These are phyloP conservation scores for Coemansia sp. DNA, from an alignment of 371 early-diverging fungal genomes.

Conservation along the genomic window DNA sequence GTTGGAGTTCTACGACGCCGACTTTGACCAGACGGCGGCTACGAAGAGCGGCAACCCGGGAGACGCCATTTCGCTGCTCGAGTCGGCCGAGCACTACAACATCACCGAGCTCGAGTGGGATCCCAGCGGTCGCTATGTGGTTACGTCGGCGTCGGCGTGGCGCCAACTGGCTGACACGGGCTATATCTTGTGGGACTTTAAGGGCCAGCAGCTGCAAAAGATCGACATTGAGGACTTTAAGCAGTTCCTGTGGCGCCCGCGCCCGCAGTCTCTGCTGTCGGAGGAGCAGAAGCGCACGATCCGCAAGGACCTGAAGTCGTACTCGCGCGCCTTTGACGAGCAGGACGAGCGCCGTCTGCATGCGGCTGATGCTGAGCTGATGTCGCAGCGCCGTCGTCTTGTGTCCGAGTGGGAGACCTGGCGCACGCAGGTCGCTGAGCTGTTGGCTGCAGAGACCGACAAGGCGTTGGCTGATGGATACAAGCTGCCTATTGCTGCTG, in stretches of 20 bases:
- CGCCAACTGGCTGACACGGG: slow-evolving; percentile 82
- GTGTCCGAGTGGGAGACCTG: slow-evolving; percentile 77
- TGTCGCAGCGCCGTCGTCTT: slow-evolving; percentile 73
- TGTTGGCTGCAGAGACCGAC: slow-evolving; percentile 62
- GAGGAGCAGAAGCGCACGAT: slow-evolving; percentile 82
- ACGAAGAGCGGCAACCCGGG: slow-evolving; percentile 57
- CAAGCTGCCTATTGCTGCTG: slow-evolving; percentile 54
- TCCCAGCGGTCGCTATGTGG: slow-evolving; percentile 94
- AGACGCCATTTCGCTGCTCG: slow-evolving; percentile 64
- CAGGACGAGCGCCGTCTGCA: slow-evolving; percentile 71
- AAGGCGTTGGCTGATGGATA: slow-evolving; percentile 56
- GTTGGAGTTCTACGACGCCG: slow-evolving; percentile 92
- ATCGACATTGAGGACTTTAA: slow-evolving; percentile 81
- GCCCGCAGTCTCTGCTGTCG: slow-evolving; percentile 81
- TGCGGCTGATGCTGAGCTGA: slow-evolving; percentile 69
- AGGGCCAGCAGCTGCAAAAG: slow-evolving; percentile 78
- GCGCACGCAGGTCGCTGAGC: slow-evolving; percentile 68
- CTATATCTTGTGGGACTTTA: slow-evolving; percentile 89
- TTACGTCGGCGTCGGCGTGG: slow-evolving; percentile 87
- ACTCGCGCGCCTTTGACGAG: slow-evolving; percentile 85
- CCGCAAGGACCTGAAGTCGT: slow-evolving; percentile 87
- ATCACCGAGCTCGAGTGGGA: slow-evolving; percentile 97
- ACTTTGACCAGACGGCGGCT: slow-evolving; percentile 62
- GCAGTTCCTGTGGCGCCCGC: slow-evolving; percentile 94
- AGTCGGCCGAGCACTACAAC: slow-evolving; percentile 86